These are phyloP conservation scores for Fusarium papillatum DNA, from an alignment of 2,329 filamentous ascomycete genomes.

Conservation along the genomic window DNA sequence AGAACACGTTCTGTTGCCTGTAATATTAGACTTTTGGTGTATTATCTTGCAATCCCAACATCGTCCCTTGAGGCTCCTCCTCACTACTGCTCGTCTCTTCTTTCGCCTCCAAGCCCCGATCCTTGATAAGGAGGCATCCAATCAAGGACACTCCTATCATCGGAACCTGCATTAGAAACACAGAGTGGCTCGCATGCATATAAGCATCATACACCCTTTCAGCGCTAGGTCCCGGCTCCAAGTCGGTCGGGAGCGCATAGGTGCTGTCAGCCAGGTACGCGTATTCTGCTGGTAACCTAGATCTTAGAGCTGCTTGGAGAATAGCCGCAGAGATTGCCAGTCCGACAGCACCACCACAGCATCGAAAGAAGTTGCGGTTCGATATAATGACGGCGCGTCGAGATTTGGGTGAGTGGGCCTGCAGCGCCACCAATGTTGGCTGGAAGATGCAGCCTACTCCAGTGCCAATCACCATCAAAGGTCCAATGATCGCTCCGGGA, in stretches of 20 bases:
- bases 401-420: neutral
- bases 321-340: neutral
- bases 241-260: neutral
- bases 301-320: neutral
- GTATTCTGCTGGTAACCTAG: neutral
- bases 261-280: neutral
- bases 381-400: neutral
- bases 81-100: neutral
- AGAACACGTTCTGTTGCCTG: neutral
- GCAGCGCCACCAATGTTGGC: neutral
- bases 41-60: neutral
- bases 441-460: slow-evolving; percentile 6
- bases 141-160: neutral
- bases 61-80: neutral
- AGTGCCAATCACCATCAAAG: neutral
- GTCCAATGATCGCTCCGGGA: neutral
- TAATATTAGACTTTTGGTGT: neutral
- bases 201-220: neutral
- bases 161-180: neutral
- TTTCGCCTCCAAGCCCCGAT: neutral
- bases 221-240: neutral
- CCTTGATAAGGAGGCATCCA: neutral
- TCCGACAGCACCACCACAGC: neutral
- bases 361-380: slow-evolving; percentile 1
- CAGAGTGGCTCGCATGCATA: neutral